These are phyloP conservation scores for Acanthamoeba triangularis DNA, from an alignment of 208 protist genomes.

Conservation along the genomic window DNA sequence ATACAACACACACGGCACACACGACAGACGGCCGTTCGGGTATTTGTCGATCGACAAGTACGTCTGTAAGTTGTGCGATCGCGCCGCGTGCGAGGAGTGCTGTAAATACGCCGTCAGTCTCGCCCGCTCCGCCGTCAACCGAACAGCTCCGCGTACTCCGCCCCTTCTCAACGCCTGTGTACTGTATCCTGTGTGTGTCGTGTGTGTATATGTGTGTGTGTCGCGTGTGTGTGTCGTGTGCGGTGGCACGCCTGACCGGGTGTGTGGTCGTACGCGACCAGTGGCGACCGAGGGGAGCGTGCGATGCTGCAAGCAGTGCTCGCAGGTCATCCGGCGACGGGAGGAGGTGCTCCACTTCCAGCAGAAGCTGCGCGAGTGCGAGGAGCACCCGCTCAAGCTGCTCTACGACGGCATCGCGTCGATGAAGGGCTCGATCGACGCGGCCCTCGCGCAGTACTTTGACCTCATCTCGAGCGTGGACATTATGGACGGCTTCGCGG, in stretches of 20 bases:
- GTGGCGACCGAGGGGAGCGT: conserved; percentile 48
- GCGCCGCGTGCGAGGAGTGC: conserved; percentile 59
- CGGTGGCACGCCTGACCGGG: too few relatives aligned
- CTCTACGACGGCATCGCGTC: conserved; percentile 12
- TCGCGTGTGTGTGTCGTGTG: not conserved
- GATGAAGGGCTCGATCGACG: conserved; percentile 48
- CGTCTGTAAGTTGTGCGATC: conserved; percentile 64
- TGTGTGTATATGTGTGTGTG: not conserved
- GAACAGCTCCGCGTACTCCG: conserved; percentile 33
- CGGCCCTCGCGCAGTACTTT: conserved; percentile 27
- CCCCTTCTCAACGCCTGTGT: not conserved
- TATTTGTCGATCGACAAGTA: conserved; percentile 66
- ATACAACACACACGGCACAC: not conserved
- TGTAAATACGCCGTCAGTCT: conserved; percentile 74
- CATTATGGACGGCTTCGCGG: conserved; percentile 68
- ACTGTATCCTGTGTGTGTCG: too few relatives aligned
- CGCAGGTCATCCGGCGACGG: not conserved
- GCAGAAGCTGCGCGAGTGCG: conserved; percentile 25
- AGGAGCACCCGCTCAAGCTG: conserved; percentile 31
- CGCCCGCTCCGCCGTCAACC: conserved; percentile 33
- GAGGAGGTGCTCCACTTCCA: conserved; percentile 69
- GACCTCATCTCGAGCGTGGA: conserved; percentile 54
- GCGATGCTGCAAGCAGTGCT: conserved; percentile 69
- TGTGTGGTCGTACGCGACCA: too few relatives aligned
- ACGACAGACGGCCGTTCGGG: conserved; percentile 17